These are phyloP conservation scores for Dryas integrifolia DNA, from an alignment of 331 rosid species.

Conservation along the genomic window DNA sequence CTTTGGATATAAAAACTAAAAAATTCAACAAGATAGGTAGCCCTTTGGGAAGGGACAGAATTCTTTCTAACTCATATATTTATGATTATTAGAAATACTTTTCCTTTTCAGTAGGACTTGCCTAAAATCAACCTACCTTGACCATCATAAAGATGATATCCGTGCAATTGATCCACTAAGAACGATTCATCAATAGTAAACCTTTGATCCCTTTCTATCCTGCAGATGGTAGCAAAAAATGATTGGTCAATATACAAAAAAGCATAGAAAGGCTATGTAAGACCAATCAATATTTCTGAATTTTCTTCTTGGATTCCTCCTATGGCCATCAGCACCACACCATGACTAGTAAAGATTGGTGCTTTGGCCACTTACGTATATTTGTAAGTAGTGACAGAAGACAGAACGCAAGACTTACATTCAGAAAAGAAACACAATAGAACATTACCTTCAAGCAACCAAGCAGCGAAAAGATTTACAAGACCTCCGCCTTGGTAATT, in stretches of 20 bases:
- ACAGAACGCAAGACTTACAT: conserved; percentile 5
- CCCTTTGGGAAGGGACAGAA: neutral
- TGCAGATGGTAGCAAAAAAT: neutral
- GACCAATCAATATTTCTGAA: conserved; percentile 4
- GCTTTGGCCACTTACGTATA: neutral
- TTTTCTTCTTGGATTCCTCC: neutral
- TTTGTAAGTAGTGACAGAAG: neutral
- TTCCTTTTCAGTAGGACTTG: conserved; percentile 4
- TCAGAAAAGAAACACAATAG: neutral
- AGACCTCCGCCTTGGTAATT: neutral
- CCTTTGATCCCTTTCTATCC: neutral
- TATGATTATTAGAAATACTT: neutral
- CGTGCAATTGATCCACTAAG: neutral
- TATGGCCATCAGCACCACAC: neutral
- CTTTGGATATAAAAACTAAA: neutral
- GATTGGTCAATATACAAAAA: neutral
- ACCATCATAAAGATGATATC: neutral
- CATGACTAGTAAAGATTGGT: neutral
- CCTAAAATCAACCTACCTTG: conserved; percentile 5
- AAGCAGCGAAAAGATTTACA: neutral
- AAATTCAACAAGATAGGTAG: neutral
- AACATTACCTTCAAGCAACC: conserved; percentile 10
- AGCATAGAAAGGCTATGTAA: neutral
- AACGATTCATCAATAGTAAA: neutral
- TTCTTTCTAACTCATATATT: neutral